Base-by-base conservation (phyloP, 1,284 basidiomycete genomes). In the Rhodotorula mucilaginosa region DNA sequence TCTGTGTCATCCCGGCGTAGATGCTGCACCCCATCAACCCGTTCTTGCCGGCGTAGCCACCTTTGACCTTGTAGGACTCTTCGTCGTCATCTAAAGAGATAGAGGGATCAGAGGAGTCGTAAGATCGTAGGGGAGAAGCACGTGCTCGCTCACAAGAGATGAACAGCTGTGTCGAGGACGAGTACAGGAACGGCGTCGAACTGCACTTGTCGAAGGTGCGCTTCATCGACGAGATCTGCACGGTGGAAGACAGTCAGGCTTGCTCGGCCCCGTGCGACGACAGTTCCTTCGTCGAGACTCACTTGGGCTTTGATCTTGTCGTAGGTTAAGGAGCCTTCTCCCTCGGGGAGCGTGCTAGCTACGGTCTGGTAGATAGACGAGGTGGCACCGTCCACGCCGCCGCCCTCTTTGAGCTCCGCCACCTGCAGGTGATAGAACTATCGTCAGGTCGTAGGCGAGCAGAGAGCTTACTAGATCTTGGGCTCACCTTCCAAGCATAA, bases 181-280 rank as follows among this genome's bases (percentile, higher is more conserved):
- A 47, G 26, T 72, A 72, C 16, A 69, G 31, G 67, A 57, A 72
- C 0, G 70, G 67, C 16, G 67, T 66, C 29, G 58, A 52, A n/a
- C 64, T 68, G 51, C 70, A 72, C 5, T 72, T 48, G 57, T 72
- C 70, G 52, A 60, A 72, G 1, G 70, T 71, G 44, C 62, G 56
- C 44, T 65, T 48, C 67, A 68, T 71, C 4, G n/a, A 56, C 44
- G 8, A 15, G 3, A 56, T 39, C 49, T 29, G 16, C 34, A n/a
- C 3, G 29, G 6, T 5, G 15, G 5, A 64, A 18, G 10, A 56
- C 39, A 64, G 62, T n/a, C 21, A 26, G 23, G 13, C 19, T 10
- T 34, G 21, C 26, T 1, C 10, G 39, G 39, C 10, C 39, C 0
- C 3, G 5, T 5, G 49, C 6, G 39, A 10, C 16, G 10, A 21